Conservation (phyloP, 2,329 filamentous ascomycete genomes). For the Cryphonectria nitschkei region DNA sequence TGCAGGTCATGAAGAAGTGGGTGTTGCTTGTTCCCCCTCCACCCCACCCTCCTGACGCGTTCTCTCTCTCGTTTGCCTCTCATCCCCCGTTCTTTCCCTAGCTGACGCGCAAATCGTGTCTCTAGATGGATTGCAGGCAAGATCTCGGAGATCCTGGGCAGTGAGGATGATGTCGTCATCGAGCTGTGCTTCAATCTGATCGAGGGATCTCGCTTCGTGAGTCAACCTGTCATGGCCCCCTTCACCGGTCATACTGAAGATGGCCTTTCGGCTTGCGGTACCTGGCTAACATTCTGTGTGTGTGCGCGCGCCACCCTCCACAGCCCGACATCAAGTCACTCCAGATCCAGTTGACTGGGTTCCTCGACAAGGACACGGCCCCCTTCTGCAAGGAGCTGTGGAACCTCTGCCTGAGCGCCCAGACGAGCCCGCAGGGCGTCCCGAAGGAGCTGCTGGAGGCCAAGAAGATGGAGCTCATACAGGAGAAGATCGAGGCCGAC, state of each 20-base stretch:
- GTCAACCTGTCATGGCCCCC: slow-evolving; percentile 40
- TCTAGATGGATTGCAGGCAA: slow-evolving; percentile 88
- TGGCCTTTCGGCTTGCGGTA: too few species aligned
- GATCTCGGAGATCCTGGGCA: slow-evolving; percentile 85
- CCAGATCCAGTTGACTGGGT: slow-evolving; percentile 93
- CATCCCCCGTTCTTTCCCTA: background rate
- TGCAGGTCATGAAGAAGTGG: slow-evolving; percentile 97
- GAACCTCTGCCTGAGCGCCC: slow-evolving; percentile 88
- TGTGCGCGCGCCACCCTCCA: slow-evolving; percentile 4
- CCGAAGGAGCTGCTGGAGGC: slow-evolving; percentile 93
- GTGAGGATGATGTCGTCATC: slow-evolving; percentile 93
- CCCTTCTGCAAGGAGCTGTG: slow-evolving; percentile 92
- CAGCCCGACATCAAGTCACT: slow-evolving; percentile 95
- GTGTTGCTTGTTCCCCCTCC: slow-evolving; percentile 36
- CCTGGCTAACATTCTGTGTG: slow-evolving; percentile 32
- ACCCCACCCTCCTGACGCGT: background rate
- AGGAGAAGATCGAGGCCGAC: slow-evolving; percentile 91
- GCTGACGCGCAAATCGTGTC: slow-evolving; percentile 25
- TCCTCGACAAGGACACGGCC: slow-evolving; percentile 89
- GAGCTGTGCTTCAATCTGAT: slow-evolving; percentile 75
- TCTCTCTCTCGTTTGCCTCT: too few species aligned
- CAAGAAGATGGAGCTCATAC: slow-evolving; percentile 92
- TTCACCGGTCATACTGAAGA: background rate
- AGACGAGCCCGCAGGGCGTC: slow-evolving; percentile 85
- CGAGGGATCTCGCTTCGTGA: slow-evolving; percentile 76